phyloP scores from a whole-genome alignment of 2,329 filamentous ascomycete species.

The Alternaria novae-zelandiae region DNA sequence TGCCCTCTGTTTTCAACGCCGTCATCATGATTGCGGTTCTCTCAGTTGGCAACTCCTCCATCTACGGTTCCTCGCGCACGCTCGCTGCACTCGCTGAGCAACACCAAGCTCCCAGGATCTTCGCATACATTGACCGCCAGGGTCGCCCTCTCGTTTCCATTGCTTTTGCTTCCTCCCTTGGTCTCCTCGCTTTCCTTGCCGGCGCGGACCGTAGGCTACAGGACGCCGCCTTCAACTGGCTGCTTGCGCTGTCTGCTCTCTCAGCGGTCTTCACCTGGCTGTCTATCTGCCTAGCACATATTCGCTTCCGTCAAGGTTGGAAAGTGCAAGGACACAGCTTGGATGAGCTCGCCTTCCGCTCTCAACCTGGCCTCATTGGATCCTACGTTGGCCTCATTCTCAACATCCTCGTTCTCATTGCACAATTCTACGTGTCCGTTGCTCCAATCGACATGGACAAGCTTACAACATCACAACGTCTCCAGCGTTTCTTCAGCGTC shows the following conservation, averaged over 20 bases:
- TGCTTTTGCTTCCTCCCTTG: conserved; percentile 61
- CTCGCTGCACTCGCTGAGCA: conserved; percentile 89
- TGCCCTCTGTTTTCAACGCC: conserved; percentile 92
- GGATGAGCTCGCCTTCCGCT: conserved; percentile 79
- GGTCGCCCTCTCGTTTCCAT: conserved; percentile 67
- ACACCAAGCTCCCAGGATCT: conserved; percentile 61
- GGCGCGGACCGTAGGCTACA: conserved; percentile 46
- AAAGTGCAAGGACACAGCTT: conserved; percentile 67
- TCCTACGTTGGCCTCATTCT: conserved; percentile 81
- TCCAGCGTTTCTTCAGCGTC: conserved; percentile 73
- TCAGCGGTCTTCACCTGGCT: conserved; percentile 79
- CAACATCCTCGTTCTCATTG: conserved; percentile 76
- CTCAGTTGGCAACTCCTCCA: conserved; percentile 88
- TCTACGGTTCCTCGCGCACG: conserved; percentile 90
- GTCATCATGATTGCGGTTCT: conserved; percentile 91
- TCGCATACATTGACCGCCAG: conserved; percentile 66
- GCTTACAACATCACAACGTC: conserved; percentile 56
- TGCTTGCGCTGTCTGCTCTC: conserved; percentile 74
- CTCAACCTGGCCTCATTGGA: conserved; percentile 78
- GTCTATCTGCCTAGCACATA: conserved; percentile 66
- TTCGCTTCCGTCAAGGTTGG: conserved; percentile 70
- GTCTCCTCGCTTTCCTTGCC: conserved; percentile 65
- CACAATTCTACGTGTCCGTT: conserved; percentile 87
- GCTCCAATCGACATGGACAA: conserved; percentile 70
- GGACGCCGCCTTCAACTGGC: conserved; percentile 65